Percentiles rank a stretch among this genome's conserved stretches.
Evolutionary conservation across 805 yeast genomes (phyloP).

Genomic region (Candida schatavii): DNA sequence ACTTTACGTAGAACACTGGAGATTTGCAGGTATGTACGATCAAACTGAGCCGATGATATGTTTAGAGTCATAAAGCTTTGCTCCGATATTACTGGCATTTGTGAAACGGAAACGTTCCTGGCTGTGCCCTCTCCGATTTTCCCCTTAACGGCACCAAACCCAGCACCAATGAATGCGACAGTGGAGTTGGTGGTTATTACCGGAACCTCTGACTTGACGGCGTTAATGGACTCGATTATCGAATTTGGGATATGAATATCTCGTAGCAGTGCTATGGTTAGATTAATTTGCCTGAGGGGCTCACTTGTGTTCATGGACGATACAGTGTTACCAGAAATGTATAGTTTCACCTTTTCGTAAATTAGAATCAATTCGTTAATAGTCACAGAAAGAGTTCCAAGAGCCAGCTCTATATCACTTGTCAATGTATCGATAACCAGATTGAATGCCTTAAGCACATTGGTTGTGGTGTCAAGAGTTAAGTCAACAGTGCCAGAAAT

Average conservation of each 20-base stretch:
- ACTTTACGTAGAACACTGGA: background rate
- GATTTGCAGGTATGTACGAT: too few relatives aligned
- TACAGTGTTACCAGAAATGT: constrained; percentile 42
- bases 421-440: constrained; percentile 53
- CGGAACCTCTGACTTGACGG: constrained; percentile 54
- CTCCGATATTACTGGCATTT: background rate
- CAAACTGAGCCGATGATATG: too few relatives aligned
- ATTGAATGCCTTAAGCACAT: constrained; percentile 59
- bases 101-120: background rate
- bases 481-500: constrained; percentile 69
- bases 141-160: background rate
- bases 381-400: constrained; percentile 55
- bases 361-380: constrained; percentile 55
- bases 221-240: constrained; percentile 55
- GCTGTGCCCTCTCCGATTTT: too few relatives aligned
- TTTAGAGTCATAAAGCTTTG: too few relatives aligned
- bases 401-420: constrained; percentile 61
- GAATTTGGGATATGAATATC: constrained; percentile 63
- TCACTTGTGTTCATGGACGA: constrained; percentile 26
- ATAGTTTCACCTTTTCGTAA: constrained; percentile 49
- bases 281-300: constrained; percentile 46
- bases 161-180: background rate
- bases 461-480: constrained; percentile 71
- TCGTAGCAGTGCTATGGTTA: constrained; percentile 13
- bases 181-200: constrained; percentile 12